Evolutionary conservation across 2,329 filamentous ascomycete species (phyloP), one percentile per base, ranked within the genome.

Genomic region (Cryphonectria carpinicola): DNA sequence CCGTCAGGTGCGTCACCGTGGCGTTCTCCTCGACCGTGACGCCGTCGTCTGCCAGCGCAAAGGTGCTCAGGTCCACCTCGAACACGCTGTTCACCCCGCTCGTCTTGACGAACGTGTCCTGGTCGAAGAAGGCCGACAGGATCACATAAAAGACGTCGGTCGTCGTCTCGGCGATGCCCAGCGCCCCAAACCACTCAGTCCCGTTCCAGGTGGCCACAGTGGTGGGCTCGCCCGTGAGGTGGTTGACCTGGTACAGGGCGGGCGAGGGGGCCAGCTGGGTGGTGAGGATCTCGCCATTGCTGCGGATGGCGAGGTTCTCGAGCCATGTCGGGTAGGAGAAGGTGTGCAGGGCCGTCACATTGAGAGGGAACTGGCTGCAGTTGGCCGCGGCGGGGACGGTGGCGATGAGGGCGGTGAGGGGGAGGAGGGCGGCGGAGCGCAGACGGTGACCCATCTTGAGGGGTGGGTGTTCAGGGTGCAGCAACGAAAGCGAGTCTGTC

Each of bases 261-360:
- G 68, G 68, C 10, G 66, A 49, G 28, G 66, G 58, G 32, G 65
- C 54, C 13, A 70, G 32, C 39, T 64, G 63, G 3, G 69, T 70
- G 10, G 69, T 67, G 58, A 70, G 65, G 46, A 74, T 61, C 65
- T 71, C 71, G 54, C 69, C 69, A 37, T 65, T 71, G 54, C 60
- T 62, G 46, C 69, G 69, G 46, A 70, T 43, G 10, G 69, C 69
- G 43, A 70, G 69, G 49, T 70, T 70, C 19, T 70, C 69, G 10
- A 70, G 61, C 69, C 69, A 70, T 1, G 65, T 58, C 4, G 69
- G 65, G 22, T 70, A 39, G 11, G 28, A 35, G 37, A 70, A 70
- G 43, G 39, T 62, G 35, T 70, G 63, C 39, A 70, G 68, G 28
- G 58, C 64, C n/a, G 63, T 52, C n/a, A 66, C 63, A 3, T 52